Base-by-base conservation (phyloP, 371 early-diverging fungal genomes). In the Batrachochytrium dendrobatidis region DNA sequence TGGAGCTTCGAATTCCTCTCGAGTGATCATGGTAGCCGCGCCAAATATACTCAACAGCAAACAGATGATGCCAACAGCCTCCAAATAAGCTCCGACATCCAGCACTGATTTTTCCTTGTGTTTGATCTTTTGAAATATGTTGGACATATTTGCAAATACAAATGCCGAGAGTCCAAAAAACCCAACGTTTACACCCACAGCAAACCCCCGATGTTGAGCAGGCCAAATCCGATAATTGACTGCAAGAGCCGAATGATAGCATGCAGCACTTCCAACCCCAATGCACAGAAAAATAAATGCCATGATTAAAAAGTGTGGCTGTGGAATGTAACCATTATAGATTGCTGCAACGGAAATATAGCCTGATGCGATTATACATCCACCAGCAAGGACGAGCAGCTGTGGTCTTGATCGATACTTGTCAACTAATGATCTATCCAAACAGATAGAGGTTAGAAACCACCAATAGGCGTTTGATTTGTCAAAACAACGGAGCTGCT, bases 221-320 rank as follows among this genome's bases (percentile, higher is more conserved):
- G 59, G 59, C 59, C 59, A 63, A 56, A 59, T 63, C 24, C 64
- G 53, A 28, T 58, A 17, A 32, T 63, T 63, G 17, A 60, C 59
- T 6, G 55, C 64, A 26, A 56, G 1, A 35, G 52, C n/a, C 28
- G 44, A 32, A 45, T 59, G 51, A 44, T 59, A 59, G 35, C 35
- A 24, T 12, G 43, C 53, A 20, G 59, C 51, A 22, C 59, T 59
- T 30, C 50, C 50, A 18, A 49, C 6, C 8, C 50, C 50, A n/a
- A 49, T 26, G 25, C 18, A 26, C 25, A 49, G 25, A 3, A 3
- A 49, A 31, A 49, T 24, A 10, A 49, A 24, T 12, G 50, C 18
- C 12, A 26, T 15, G 8, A 49, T 31, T 2, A 49, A 12, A 18
- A 25, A 49, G 50, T 49, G 50, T 24, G 50, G 18, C 25, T 26